These are phyloP conservation scores for Amanita pallidorosea DNA, from an alignment of 768 basidiomycete species.

Conservation along the genomic window DNA sequence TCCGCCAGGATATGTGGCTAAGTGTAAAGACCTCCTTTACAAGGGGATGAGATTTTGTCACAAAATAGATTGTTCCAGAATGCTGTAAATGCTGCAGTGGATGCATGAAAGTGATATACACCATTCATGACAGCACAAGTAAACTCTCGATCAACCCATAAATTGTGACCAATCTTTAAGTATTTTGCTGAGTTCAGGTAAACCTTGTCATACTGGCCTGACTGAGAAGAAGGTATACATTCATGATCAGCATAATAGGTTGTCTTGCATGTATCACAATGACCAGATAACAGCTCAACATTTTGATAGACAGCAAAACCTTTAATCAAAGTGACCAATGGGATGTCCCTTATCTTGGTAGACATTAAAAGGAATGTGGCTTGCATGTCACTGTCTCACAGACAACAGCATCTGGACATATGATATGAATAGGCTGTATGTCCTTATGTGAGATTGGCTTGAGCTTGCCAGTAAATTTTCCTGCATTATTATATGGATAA, in stretches of 20 bases:
- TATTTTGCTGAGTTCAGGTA: conserved; percentile 5
- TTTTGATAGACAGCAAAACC: not conserved
- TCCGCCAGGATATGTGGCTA: too few species aligned
- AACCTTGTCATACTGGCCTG: not conserved
- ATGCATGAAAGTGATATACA: not conserved
- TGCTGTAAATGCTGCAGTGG: not conserved
- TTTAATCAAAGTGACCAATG: conserved; percentile 4
- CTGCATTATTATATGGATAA: too few species aligned
- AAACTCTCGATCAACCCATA: too few species aligned
- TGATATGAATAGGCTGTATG: not conserved
- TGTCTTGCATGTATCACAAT: not conserved
- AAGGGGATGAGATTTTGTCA: too few species aligned
- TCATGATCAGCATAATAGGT: conserved; percentile 3
- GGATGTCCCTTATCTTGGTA: not conserved
- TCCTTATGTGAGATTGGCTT: not conserved
- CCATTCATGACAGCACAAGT: not conserved
- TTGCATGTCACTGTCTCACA: not conserved
- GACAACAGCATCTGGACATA: not conserved
- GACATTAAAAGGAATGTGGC: not conserved
- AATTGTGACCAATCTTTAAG: too few species aligned
- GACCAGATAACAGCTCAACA: not conserved
- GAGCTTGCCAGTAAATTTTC: not conserved
- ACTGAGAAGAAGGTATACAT: not conserved
- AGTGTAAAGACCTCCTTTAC: too few species aligned
- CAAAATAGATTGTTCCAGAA: too few species aligned